Conservation (phyloP, 306 rosid genomes). For the Ormosia emarginata region DNA sequence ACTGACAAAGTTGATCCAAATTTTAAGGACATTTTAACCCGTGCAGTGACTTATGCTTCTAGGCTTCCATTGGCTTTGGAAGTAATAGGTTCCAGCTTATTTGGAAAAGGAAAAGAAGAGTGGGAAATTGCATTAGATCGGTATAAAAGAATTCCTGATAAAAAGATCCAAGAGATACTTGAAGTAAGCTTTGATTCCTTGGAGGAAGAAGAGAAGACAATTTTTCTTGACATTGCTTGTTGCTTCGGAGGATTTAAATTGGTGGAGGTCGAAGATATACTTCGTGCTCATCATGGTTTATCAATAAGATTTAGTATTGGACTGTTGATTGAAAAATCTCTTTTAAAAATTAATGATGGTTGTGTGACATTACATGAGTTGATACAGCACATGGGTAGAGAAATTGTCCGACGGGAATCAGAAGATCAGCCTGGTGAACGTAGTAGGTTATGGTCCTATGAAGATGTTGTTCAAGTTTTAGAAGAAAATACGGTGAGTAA, state of each 20-base stretch:
- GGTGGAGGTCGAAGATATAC: not conserved
- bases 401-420: not conserved
- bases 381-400: too few species aligned
- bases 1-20: not conserved
- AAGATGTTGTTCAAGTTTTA: not conserved
- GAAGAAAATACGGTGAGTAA: not conserved
- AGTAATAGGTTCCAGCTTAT: not conserved
- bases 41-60: not conserved
- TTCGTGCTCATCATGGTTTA: not conserved
- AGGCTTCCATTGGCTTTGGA: constrained; percentile 2
- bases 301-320: not conserved
- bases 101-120: too few species aligned
- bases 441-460: not conserved
- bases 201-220: not conserved
- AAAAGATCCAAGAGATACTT: not conserved
- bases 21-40: not conserved
- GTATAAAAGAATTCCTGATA: not conserved
- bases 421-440: not conserved
- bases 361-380: not conserved
- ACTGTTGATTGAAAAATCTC: constrained; percentile 18
- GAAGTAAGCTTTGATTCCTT: not conserved
- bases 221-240: constrained; percentile 13
- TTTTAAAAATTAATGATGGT: not conserved
- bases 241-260: not conserved
- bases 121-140: not conserved